Percentiles rank a stretch among this genome's conserved stretches.
phyloP scores from a whole-genome alignment of 2,329 filamentous ascomycete genomes.

The Xylaria sp. region DNA sequence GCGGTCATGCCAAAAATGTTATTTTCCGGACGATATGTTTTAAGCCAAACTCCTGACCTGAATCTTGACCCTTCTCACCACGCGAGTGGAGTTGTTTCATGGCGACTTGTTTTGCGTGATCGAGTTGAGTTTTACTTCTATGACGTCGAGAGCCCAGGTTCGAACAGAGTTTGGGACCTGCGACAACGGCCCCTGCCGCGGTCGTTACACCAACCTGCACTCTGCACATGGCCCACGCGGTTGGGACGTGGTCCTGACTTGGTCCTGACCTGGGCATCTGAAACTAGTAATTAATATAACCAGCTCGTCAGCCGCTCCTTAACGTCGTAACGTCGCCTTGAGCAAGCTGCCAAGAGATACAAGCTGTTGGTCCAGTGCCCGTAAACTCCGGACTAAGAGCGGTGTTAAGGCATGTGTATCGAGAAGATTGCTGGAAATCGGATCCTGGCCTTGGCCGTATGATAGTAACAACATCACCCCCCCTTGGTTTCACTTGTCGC shows the following conservation, averaged over 20 bases:
- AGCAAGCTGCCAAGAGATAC: constrained; percentile 18
- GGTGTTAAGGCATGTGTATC: neutral
- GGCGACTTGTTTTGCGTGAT: constrained; percentile 14
- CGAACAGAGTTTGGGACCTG: constrained; percentile 15
- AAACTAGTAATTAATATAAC: constrained; percentile 5
- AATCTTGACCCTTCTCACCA: constrained; percentile 4
- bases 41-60: constrained; percentile 26
- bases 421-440: neutral
- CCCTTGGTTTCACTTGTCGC: neutral
- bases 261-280: constrained; percentile 10
- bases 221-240: constrained; percentile 25
- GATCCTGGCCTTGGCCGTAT: neutral
- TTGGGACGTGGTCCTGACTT: constrained; percentile 20
- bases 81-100: neutral
- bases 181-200: constrained; percentile 12
- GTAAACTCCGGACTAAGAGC: neutral
- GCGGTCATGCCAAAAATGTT: constrained; percentile 21
- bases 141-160: constrained; percentile 25
- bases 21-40: constrained; percentile 14
- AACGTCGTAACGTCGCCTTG: constrained; percentile 2
- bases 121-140: constrained; percentile 12
- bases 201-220: constrained; percentile 11
- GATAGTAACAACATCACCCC: constrained; percentile 3
- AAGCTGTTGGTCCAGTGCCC: constrained; percentile 13
- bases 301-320: constrained; percentile 17